Evolutionary conservation across 441 rosid genomes (phyloP).

Genomic region (Dalechampia spathulata): DNA sequence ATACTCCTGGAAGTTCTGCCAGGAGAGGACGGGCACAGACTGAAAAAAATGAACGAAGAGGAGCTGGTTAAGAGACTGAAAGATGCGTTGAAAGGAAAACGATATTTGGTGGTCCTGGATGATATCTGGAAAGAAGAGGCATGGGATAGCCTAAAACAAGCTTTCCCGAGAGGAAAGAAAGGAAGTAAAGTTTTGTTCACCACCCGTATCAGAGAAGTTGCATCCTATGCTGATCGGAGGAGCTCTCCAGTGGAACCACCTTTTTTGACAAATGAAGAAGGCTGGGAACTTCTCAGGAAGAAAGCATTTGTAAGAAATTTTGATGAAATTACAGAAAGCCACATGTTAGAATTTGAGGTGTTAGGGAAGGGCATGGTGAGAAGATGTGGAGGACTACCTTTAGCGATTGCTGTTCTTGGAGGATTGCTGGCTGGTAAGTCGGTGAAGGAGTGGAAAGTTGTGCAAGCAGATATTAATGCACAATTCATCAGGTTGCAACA

Average conservation of each 20-base stretch:
- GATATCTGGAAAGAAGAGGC: conserved; percentile 26
- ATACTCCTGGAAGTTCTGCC: not conserved
- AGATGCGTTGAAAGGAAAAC: conserved; percentile 14
- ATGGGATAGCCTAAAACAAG: conserved; percentile 19
- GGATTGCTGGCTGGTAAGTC: conserved; percentile 9
- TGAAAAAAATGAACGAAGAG: conserved; percentile 16
- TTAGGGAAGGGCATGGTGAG: conserved; percentile 14
- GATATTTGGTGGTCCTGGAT: conserved; percentile 30
- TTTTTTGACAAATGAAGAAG: conserved; percentile 19
- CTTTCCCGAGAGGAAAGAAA: conserved; percentile 14
- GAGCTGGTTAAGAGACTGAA: conserved; percentile 20
- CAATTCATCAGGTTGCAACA: conserved; percentile 5
- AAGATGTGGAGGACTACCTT: conserved; percentile 16
- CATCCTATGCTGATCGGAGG: conserved; percentile 19
- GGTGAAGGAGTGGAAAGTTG: not conserved
- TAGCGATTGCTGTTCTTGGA: conserved; percentile 10
- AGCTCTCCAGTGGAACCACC: conserved; percentile 20
- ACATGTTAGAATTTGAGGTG: not conserved
- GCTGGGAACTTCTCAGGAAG: conserved; percentile 26
- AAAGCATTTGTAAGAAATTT: conserved; percentile 16
- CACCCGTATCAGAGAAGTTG: conserved; percentile 22
- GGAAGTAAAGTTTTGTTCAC: conserved; percentile 31
- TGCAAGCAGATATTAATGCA: not conserved
- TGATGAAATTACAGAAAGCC: no score
- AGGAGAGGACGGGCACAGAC: not conserved